Conservation (phyloP, 345 rosid genomes). For the Bruguiera parviflora region DNA sequence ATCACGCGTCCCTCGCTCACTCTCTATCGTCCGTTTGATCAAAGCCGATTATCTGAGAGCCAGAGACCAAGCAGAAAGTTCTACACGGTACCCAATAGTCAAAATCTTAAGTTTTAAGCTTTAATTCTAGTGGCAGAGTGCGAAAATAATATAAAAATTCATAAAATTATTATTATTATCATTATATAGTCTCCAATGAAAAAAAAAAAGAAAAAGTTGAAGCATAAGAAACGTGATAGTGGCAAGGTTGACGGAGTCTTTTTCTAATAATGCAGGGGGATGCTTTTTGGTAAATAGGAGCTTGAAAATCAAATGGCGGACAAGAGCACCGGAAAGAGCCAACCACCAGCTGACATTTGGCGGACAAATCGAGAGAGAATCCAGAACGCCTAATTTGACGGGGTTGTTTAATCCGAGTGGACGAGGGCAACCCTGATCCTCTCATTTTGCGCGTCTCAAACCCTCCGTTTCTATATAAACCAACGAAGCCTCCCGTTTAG, state of each 20-base stretch:
- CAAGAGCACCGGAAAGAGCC: too few species aligned
- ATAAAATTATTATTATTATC: too few species aligned
- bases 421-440: neutral
- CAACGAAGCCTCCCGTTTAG: neutral
- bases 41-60: neutral
- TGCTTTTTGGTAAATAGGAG: too few species aligned
- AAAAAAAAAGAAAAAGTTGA: too few species aligned
- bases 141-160: too few species aligned
- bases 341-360: neutral
- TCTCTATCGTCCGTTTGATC: neutral
- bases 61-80: too few species aligned
- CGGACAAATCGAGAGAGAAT: neutral
- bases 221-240: neutral
- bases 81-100: too few species aligned
- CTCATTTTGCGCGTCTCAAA: too few species aligned
- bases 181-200: too few species aligned
- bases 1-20: neutral
- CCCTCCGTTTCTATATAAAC: conserved; percentile 8
- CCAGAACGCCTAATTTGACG: neutral
- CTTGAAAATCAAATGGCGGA: neutral
- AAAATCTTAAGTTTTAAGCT: too few species aligned
- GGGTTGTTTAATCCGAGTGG: conserved; percentile 9
- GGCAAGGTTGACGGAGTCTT: neutral
- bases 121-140: too few species aligned
- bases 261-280: neutral